Percentiles rank a stretch among this genome's conserved stretches.
These are phyloP conservation scores for Theobroma cacao DNA, from an alignment of 345 rosid genomes.

Conservation along the genomic window DNA sequence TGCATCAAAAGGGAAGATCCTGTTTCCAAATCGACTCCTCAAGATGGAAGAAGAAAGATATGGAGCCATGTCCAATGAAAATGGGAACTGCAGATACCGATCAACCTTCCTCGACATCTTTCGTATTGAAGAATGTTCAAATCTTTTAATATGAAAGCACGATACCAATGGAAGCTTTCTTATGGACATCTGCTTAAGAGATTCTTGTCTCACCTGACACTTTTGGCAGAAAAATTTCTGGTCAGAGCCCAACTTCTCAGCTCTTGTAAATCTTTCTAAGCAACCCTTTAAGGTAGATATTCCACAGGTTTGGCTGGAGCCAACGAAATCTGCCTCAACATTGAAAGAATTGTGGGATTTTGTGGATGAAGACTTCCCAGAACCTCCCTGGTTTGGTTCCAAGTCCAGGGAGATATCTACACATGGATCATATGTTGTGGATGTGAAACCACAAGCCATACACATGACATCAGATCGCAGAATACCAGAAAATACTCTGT, in stretches of 20 bases:
- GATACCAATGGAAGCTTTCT: constrained; percentile 68
- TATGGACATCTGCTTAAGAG: constrained; percentile 72
- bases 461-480: constrained; percentile 71
- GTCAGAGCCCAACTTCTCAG: constrained; percentile 66
- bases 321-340: constrained; percentile 42
- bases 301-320: constrained; percentile 34
- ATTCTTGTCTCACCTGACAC: constrained; percentile 65
- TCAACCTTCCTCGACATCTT: constrained; percentile 69
- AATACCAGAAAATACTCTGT: constrained; percentile 56
- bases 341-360: constrained; percentile 39
- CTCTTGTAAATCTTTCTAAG: constrained; percentile 59
- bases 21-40: constrained; percentile 57
- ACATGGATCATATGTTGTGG: constrained; percentile 65
- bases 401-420: constrained; percentile 60
- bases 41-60: constrained; percentile 62
- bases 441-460: constrained; percentile 64
- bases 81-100: constrained; percentile 57
- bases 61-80: constrained; percentile 60
- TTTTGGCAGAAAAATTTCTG: constrained; percentile 74
- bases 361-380: constrained; percentile 19
- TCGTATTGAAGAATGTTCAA: constrained; percentile 53
- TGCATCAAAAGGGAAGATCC: constrained; percentile 52
- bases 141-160: constrained; percentile 69
- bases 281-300: constrained; percentile 56
- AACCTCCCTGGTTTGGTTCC: constrained; percentile 46